Percentiles rank a stretch among this genome's conserved stretches.
phyloP scores from a whole-genome alignment of 495 filamentous ascomycete species.

The Aspergillus baeticus region DNA sequence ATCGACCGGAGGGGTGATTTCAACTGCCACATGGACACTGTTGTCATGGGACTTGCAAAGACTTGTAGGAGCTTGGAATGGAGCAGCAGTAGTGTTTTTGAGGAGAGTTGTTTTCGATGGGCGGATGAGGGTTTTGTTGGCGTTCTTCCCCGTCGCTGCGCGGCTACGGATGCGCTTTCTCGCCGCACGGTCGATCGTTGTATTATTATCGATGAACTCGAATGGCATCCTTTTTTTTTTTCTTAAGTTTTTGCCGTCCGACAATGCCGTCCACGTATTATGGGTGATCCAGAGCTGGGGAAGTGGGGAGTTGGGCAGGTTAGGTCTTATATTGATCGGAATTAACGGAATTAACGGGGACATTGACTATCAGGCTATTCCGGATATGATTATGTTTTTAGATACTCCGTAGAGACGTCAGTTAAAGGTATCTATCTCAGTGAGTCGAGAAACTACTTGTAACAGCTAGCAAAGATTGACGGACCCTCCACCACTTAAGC shows the following conservation, averaged over 20 bases:
- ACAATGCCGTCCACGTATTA: background rate
- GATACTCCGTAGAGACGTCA: too few relatives aligned
- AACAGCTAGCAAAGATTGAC: too few relatives aligned
- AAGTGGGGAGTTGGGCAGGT: background rate
- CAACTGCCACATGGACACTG: background rate
- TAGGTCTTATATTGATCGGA: background rate
- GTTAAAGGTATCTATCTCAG: too few relatives aligned
- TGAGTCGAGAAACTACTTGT: too few relatives aligned
- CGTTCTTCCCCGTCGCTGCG: conserved; percentile 1
- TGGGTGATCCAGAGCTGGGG: background rate
- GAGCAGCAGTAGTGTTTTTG: background rate
- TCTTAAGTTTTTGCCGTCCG: background rate
- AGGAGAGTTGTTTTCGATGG: background rate
- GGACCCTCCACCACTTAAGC: background rate
- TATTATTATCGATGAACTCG: background rate
- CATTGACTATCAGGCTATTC: background rate
- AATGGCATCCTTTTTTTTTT: background rate
- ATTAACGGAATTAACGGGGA: conserved; percentile 2
- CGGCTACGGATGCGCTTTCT: conserved; percentile 2
- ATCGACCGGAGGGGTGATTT: background rate
- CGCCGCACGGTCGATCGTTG: background rate
- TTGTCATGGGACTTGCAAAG: background rate
- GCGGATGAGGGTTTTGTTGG: background rate
- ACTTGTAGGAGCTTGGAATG: background rate
- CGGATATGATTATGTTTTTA: too few relatives aligned